Evolutionary conservation across 129 eudicot genomes (phyloP).

Genomic region (Apium graveolens): DNA sequence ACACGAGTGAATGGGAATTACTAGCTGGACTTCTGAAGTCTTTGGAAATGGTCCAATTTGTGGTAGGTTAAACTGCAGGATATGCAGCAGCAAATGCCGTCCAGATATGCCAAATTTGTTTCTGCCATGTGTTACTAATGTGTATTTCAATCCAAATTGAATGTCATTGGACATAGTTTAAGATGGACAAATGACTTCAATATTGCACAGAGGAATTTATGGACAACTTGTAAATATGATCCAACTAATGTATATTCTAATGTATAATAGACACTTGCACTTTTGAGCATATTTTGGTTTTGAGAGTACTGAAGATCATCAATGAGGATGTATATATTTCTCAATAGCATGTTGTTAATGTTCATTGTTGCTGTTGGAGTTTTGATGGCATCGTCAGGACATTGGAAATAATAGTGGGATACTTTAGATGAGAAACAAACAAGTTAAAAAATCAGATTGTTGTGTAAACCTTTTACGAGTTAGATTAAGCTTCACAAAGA

Average conservation of each 20-base stretch:
- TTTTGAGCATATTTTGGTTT: constrained; percentile 92
- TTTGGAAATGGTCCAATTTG: constrained; percentile 86
- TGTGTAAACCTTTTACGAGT: background rate
- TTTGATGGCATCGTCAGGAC: constrained; percentile 85
- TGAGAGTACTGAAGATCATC: constrained; percentile 87
- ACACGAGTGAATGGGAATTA: constrained; percentile 83
- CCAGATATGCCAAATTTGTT: constrained; percentile 38
- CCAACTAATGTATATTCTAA: background rate
- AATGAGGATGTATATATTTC: constrained; percentile 52
- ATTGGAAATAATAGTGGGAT: constrained; percentile 27
- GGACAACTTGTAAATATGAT: background rate
- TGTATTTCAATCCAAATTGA: background rate
- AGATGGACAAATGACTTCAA: too few species aligned
- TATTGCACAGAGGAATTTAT: too few species aligned
- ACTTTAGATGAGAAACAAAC: background rate
- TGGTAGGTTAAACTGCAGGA: constrained; percentile 95
- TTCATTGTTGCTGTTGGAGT: constrained; percentile 74
- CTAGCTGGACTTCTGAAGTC: constrained; percentile 72
- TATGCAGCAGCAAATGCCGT: constrained; percentile 97
- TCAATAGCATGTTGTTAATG: constrained; percentile 66
- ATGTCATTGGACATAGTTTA: too few species aligned
- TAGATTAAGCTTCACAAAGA: too few species aligned
- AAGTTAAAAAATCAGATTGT: background rate
- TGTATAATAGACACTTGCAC: constrained; percentile 64
- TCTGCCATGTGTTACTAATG: background rate